Conservation (phyloP, 192 early-diverging fungal genomes). For the Dissophora globulifera region DNA sequence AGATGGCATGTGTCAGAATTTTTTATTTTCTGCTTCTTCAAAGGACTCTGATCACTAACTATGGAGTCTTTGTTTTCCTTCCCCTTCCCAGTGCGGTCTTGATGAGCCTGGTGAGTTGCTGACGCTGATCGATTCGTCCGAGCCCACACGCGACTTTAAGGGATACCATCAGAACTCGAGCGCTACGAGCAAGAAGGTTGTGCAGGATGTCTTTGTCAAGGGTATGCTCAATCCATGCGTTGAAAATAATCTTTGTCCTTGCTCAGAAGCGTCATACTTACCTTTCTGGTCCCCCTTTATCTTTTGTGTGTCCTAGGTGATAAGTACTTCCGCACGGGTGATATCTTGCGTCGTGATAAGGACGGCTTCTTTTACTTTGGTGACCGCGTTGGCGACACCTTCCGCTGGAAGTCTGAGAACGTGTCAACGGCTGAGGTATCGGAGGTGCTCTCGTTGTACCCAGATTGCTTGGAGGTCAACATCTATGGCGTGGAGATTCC, state of each 20-base stretch:
- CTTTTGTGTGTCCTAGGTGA: slow-evolving; percentile 58
- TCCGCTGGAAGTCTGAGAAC: slow-evolving; percentile 77
- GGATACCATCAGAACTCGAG: slow-evolving; percentile 61
- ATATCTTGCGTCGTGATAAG: slow-evolving; percentile 62
- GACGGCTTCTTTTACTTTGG: slow-evolving; percentile 72
- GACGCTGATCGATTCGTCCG: slow-evolving; percentile 13
- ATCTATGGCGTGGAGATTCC: slow-evolving; percentile 72
- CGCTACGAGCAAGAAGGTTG: slow-evolving; percentile 65
- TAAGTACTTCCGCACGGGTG: slow-evolving; percentile 69
- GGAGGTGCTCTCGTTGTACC: slow-evolving; percentile 63
- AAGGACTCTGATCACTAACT: too few species aligned
- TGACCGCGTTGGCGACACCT: slow-evolving; percentile 78
- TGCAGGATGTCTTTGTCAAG: slow-evolving; percentile 66
- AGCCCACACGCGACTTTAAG: slow-evolving; percentile 27
- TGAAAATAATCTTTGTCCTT: neutral
- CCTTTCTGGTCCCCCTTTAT: neutral
- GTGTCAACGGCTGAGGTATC: slow-evolving; percentile 71
- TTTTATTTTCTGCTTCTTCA: too few species aligned
- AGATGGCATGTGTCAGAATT: too few species aligned
- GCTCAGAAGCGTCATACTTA: neutral
- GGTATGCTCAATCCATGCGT: slow-evolving; percentile 20
- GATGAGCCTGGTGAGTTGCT: slow-evolving; percentile 68
- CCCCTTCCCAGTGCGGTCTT: slow-evolving; percentile 12
- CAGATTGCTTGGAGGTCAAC: slow-evolving; percentile 69
- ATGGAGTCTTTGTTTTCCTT: too few species aligned